These are phyloP conservation scores for Penicillium sp. DNA, from an alignment of 2,329 filamentous ascomycete species.

Conservation along the genomic window DNA sequence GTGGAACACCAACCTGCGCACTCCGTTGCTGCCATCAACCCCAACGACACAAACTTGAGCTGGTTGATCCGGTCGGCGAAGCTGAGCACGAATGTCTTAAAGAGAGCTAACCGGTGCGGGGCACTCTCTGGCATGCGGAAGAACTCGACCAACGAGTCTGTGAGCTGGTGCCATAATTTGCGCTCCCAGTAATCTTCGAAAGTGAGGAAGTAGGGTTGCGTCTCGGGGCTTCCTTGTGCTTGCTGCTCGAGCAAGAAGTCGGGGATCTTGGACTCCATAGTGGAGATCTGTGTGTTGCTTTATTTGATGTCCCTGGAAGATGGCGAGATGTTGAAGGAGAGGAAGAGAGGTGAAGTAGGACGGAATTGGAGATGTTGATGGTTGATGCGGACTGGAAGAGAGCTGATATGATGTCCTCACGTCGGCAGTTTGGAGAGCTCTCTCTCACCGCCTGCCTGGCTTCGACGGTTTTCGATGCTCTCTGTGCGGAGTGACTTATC, in stretches of 20 bases:
- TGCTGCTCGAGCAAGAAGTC: conserved; percentile 91
- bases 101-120: conserved; percentile 81
- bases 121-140: conserved; percentile 81
- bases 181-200: conserved; percentile 98
- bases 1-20: conserved; percentile 49
- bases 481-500: too few species aligned
- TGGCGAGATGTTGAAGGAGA: background rate
- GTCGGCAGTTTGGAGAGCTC: conserved; percentile 11
- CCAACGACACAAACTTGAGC: conserved; percentile 90
- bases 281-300: conserved; percentile 20
- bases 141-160: conserved; percentile 81
- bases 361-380: conserved; percentile 12
- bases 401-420: conserved; percentile 15
- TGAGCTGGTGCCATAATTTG: conserved; percentile 98
- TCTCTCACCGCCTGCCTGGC: conserved; percentile 5
- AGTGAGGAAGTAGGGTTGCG: conserved; percentile 81
- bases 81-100: conserved; percentile 90
- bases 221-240: conserved; percentile 80
- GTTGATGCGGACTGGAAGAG: conserved; percentile 10
- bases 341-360: conserved; percentile 9
- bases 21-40: conserved; percentile 80
- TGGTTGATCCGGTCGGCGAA: conserved; percentile 99
- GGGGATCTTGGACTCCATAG: conserved; percentile 83
- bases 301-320: background rate
- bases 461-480: conserved; percentile 4